Evolutionary conservation across 2,329 filamentous ascomycete species (phyloP), one percentile per base, ranked within the genome.

Genomic region (Monosporascus cannonballus): DNA sequence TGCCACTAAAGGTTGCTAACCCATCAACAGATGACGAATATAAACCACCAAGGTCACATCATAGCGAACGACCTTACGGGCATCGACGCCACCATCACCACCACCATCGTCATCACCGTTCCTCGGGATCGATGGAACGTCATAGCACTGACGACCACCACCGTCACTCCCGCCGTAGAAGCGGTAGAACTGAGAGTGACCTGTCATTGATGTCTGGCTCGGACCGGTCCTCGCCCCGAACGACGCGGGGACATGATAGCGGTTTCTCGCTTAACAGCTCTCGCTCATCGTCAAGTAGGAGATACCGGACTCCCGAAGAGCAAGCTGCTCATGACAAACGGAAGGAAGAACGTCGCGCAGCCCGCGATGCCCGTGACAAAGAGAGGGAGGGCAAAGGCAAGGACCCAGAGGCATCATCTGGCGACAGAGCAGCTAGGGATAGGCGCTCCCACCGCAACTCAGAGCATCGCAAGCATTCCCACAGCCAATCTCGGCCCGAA

Each of bases 1-100:
- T 68, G 59, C 71, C 70, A 62, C 67, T 74, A 70, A 71, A 72
- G 68, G 72, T 76, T 76, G 72, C 79, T 82, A 75, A 82, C 78
- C 72, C 76, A 65, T 76, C 72, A 69, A 71, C 72, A 81, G 78
- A 79, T 69, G 76, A 77, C 59, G 63, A 76, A 68, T 63, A 67
- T 64, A 62, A 72, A 67, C 64, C 69, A 71, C 55, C 62, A 61
- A 67, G 67, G 53, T 64, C 68, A 46, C 67, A 68, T 57, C 70
- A 74, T 55, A 68, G 37, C 44, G 51, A 52, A 25, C 53, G 54
- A 47, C 55, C 51, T 37, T 57, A 56, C 20, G 63, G 62, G 52
- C 59, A 54, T 52, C 60, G 56, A 59, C 63, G 53, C 57, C 63
- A 37, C 54, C 70, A 73, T 47, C 67, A 68, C 57, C 72, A 70